phyloP scores from a whole-genome alignment of 2,329 filamentous ascomycete species.

The Boeremia lycopersici region DNA sequence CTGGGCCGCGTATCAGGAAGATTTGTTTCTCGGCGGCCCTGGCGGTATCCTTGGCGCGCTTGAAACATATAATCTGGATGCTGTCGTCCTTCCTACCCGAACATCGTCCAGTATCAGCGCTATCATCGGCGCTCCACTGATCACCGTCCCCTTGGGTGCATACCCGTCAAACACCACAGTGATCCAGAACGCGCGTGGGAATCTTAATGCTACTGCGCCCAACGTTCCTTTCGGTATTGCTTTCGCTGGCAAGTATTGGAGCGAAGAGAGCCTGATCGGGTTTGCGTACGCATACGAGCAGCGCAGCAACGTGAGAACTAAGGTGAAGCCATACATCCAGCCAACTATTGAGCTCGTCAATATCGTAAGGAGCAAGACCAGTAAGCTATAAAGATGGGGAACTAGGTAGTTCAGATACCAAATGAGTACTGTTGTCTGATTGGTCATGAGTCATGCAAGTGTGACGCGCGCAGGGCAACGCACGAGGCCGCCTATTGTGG shows the following conservation, averaged over 20 bases:
- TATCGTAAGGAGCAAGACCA: conserved; percentile 39
- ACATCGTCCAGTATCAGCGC: conserved; percentile 58
- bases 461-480: background rate
- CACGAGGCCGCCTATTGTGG: background rate
- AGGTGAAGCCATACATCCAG: conserved; percentile 56
- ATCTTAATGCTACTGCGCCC: conserved; percentile 61
- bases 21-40: conserved; percentile 61
- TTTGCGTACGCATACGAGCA: conserved; percentile 74
- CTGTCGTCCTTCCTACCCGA: conserved; percentile 64
- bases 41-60: conserved; percentile 68
- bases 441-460: background rate
- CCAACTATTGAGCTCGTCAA: conserved; percentile 57
- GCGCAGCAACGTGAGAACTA: conserved; percentile 56
- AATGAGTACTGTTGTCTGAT: background rate
- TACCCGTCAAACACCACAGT: conserved; percentile 58
- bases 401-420: background rate
- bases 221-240: conserved; percentile 66
- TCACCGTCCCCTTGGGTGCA: conserved; percentile 68
- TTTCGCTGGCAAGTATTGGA: conserved; percentile 67
- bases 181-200: conserved; percentile 52
- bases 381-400: background rate
- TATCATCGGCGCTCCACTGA: conserved; percentile 63
- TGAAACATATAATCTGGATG: conserved; percentile 62
- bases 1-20: conserved; percentile 62
- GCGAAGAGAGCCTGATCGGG: conserved; percentile 66